A percentile compares a stretch with the other conserved stretches of the same genome.
Evolutionary conservation across 2,329 filamentous ascomycete genomes (phyloP).

Genomic region (Aspergillus sp.): DNA sequence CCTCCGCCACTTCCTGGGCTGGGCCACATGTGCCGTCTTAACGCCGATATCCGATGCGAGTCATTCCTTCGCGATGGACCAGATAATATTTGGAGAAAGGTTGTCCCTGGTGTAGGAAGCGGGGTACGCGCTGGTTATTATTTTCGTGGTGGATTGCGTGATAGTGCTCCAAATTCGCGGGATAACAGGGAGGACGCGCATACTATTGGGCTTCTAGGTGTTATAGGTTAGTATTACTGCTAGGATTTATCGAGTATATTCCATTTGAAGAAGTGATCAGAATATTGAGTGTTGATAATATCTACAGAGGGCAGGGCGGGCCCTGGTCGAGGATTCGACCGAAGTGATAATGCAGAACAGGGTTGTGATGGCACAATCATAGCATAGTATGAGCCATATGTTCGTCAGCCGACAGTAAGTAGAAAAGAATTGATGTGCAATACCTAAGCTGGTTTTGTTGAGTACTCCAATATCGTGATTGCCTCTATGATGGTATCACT

Average conservation of each 20-base stretch:
- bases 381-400: neutral
- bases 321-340: no score
- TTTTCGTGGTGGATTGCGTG: constrained; percentile 18
- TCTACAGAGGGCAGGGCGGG: no score
- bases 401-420: neutral
- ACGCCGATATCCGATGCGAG: neutral
- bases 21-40: neutral
- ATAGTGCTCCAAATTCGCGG: constrained; percentile 1
- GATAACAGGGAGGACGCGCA: neutral
- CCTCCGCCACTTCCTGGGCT: neutral
- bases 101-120: neutral
- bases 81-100: neutral
- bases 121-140: constrained; percentile 18
- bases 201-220: neutral
- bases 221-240: neutral
- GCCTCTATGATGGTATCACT: constrained; percentile 25
- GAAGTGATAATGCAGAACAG: neutral
- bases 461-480: constrained; percentile 22
- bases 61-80: neutral
- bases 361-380: neutral
- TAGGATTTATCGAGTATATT: neutral
- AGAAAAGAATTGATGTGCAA: neutral
- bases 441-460: neutral
- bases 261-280: neutral
- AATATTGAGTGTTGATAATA: neutral